Conservation (phyloP, 805 yeast genomes). For the Candida morakotiae region DNA sequence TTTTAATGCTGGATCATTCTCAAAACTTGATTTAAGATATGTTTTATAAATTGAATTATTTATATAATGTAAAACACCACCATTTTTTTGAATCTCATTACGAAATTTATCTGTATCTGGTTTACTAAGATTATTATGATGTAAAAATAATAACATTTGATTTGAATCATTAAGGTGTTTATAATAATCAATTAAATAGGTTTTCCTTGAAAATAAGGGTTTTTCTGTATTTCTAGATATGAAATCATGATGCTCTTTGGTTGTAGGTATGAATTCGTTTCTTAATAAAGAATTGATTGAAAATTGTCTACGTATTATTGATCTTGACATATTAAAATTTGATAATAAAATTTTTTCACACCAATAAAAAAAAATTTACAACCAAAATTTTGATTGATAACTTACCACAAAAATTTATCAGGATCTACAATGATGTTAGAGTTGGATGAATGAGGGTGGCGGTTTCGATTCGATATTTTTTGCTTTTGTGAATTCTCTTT, state of each 20-base stretch:
- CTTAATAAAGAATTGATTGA: slow-evolving; percentile 1
- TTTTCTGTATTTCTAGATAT: slow-evolving; percentile 49
- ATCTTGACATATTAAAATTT: no score
- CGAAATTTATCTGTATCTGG: slow-evolving; percentile 64
- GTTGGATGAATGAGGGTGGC: no score
- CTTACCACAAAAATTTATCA: no score
- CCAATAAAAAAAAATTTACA: background rate
- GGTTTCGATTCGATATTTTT: no score
- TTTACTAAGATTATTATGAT: slow-evolving; percentile 77
- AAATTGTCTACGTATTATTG: background rate
- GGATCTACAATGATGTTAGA: no score
- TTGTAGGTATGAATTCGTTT: slow-evolving; percentile 4
- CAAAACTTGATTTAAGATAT: slow-evolving; percentile 66
- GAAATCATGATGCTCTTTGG: slow-evolving; percentile 6
- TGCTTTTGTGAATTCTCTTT: no score
- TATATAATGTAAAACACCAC: slow-evolving; percentile 66
- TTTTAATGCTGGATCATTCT: slow-evolving; percentile 68
- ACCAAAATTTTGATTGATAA: background rate
- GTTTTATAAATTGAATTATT: slow-evolving; percentile 70
- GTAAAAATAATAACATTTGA: slow-evolving; percentile 72
- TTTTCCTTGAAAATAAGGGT: slow-evolving; percentile 70
- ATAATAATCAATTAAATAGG: slow-evolving; percentile 79
- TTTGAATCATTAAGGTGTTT: slow-evolving; percentile 62
- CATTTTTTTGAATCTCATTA: slow-evolving; percentile 55
- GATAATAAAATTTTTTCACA: slow-evolving; percentile 3